Conservation (phyloP, 805 yeast genomes). For the Kazachstania taianensis region DNA sequence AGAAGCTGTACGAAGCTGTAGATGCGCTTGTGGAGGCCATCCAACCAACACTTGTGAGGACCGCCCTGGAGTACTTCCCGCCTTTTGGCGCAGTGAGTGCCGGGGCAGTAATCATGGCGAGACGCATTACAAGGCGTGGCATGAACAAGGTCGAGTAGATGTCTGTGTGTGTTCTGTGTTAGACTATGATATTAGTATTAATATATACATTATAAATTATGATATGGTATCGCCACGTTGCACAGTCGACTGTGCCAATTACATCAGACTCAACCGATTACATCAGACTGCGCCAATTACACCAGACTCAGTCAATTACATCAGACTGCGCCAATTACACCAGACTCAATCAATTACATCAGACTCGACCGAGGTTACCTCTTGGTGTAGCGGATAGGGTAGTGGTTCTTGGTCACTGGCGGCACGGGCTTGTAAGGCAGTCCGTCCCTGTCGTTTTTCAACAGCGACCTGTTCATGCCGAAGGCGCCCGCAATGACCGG, state of each 20-base stretch:
- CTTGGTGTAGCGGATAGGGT: conserved; percentile 9
- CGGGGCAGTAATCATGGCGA: conserved; percentile 20
- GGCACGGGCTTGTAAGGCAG: conserved; percentile 29
- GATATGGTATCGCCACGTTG: too few species aligned
- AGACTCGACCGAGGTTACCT: background rate
- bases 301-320: too few species aligned
- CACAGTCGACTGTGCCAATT: too few species aligned
- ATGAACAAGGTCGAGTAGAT: too few species aligned
- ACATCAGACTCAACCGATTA: too few species aligned
- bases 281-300: too few species aligned
- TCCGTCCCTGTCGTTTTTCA: conserved; percentile 29
- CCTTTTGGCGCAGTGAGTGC: conserved; percentile 32
- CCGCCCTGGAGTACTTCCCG: conserved; percentile 32
- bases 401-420: conserved; percentile 21
- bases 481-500: conserved; percentile 27
- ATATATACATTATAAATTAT: too few species aligned
- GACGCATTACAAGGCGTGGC: conserved; percentile 7
- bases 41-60: conserved; percentile 30
- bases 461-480: conserved; percentile 24
- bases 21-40: conserved; percentile 32
- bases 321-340: background rate
- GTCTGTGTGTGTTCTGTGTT: too few species aligned
- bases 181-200: too few species aligned
- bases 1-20: conserved; percentile 35
- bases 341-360: too few species aligned